Conservation (phyloP, 2,329 filamentous ascomycete genomes). For the Ophiostoma fasciatum region DNA sequence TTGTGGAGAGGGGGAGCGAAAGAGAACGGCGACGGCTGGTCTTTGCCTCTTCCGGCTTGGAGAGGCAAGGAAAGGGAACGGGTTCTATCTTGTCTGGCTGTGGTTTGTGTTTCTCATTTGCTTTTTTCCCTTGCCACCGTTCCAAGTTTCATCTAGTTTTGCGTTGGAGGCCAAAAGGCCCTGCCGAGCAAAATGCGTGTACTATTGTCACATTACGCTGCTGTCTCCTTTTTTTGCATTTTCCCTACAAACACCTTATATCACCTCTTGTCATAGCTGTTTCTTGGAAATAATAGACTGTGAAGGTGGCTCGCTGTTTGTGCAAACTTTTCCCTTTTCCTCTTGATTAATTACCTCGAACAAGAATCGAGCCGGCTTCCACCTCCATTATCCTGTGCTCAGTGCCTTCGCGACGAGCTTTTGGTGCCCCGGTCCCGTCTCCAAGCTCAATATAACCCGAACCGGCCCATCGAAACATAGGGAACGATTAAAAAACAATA, state of each 20-base stretch:
- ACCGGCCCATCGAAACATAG: too few relatives aligned
- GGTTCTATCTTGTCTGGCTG: slow-evolving; percentile 8
- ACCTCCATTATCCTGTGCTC: not conserved
- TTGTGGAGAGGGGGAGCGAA: too few relatives aligned
- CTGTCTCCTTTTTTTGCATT: slow-evolving; percentile 5
- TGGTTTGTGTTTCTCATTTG: not conserved
- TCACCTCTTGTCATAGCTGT: not conserved
- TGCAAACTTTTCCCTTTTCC: not conserved
- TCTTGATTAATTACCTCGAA: not conserved
- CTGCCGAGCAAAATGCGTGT: slow-evolving; percentile 25
- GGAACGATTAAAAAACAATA: slow-evolving; percentile 2
- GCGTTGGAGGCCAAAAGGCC: slow-evolving; percentile 5
- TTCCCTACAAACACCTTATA: too few relatives aligned
- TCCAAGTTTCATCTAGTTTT: slow-evolving; percentile 6
- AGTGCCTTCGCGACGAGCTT: not conserved
- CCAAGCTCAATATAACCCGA: too few relatives aligned
- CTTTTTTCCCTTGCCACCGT: slow-evolving; percentile 6
- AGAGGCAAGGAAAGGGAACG: slow-evolving; percentile 6
- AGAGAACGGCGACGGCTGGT: too few relatives aligned
- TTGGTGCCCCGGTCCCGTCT: too few relatives aligned
- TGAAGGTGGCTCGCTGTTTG: not conserved
- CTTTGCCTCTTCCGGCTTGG: not conserved
- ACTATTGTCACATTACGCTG: slow-evolving; percentile 34
- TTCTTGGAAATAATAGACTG: slow-evolving; percentile 2
- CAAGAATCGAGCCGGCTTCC: not conserved